Evolutionary conservation across 805 yeast genomes (phyloP).

Genomic region (Metschnikowia anglica): DNA sequence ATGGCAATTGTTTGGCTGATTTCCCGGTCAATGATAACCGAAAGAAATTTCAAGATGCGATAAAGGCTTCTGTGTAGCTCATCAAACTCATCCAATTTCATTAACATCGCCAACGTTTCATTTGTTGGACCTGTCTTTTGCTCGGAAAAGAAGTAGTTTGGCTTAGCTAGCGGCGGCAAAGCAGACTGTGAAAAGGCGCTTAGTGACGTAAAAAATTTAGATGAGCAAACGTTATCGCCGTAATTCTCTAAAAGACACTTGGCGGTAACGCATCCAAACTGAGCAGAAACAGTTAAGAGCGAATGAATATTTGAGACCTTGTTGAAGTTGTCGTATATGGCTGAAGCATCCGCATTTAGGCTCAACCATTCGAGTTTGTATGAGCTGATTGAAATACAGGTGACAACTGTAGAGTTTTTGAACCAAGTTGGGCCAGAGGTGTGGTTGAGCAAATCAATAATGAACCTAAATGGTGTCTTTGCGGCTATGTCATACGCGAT

Average conservation of each 20-base stretch:
- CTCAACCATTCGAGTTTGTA: constrained; percentile 6
- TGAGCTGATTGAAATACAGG: constrained; percentile 13
- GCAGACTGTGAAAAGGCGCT: constrained; percentile 1
- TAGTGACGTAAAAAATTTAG: neutral
- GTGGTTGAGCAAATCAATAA: constrained; percentile 19
- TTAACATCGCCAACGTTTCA: constrained; percentile 8
- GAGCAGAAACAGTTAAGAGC: constrained; percentile 10
- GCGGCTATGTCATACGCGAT: constrained; percentile 15
- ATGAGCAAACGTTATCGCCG: constrained; percentile 5
- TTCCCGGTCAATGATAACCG: constrained; percentile 5
- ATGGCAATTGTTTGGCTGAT: constrained; percentile 1
- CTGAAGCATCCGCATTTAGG: neutral
- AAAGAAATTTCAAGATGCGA: constrained; percentile 9
- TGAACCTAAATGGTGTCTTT: constrained; percentile 14
- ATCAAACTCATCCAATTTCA: constrained; percentile 12
- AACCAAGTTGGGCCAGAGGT: constrained; percentile 1
- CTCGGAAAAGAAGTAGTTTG: constrained; percentile 21
- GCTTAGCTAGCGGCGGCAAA: constrained; percentile 34
- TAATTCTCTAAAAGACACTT: constrained; percentile 2
- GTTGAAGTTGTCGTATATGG: constrained; percentile 17
- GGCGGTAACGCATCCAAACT: constrained; percentile 15
- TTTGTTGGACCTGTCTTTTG: constrained; percentile 6
- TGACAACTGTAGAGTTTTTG: constrained; percentile 5
- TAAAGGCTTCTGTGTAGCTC: constrained; percentile 14
- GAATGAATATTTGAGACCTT: constrained; percentile 11